Evolutionary conservation across 2,329 filamentous ascomycete genomes (phyloP), one percentile per base, ranked within the genome.

Genomic region (Parafenestella ontariensis): DNA sequence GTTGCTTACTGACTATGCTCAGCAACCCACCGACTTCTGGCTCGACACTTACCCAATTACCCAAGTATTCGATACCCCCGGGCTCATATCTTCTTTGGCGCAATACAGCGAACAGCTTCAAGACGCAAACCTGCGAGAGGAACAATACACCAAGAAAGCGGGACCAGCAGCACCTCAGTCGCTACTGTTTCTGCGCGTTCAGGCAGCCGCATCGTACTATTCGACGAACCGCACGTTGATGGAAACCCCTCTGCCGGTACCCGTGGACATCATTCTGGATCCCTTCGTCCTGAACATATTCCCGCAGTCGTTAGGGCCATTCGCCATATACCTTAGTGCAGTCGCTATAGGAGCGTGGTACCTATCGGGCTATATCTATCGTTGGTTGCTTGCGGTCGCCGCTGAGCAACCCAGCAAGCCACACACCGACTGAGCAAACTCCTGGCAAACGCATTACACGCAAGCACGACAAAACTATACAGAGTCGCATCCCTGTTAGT

Each of bases 21-120:
- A 97, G 93, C 89, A 96, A 88, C 94, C 94, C 40, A 96, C 93
- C 0, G 79, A 83, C 21, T 96, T 97, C 78, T 82, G 79, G 58
- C 79, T 97, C 20, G 81, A 87, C 54, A 86, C 87, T 1, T 86
- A 87, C 71, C 78, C 87, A 29, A 70, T 92, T 13, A 72, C 82
- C 20, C 75, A 83, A 21, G 85, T 91, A 46, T 86, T 89, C 64
- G 79, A 84, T 39, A 84, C 83, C 0, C 82, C 87, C 4, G 78
- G 82, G 9, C 82, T 96, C 24, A 80, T 89, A 58, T 79, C 84
- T 20, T 89, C 90, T 1, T 78, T 96, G 13, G 83, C 83, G 49
- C 72, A 77, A 28, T 92, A 88, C 75, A 85, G 87, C 31, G 77
- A 83, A 54, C 75, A 79, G 3, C 82, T 80, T 13, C 82, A 83